phyloP scores from a whole-genome alignment of 371 early-diverging fungal genomes.

The Haplosporangium sp. region DNA sequence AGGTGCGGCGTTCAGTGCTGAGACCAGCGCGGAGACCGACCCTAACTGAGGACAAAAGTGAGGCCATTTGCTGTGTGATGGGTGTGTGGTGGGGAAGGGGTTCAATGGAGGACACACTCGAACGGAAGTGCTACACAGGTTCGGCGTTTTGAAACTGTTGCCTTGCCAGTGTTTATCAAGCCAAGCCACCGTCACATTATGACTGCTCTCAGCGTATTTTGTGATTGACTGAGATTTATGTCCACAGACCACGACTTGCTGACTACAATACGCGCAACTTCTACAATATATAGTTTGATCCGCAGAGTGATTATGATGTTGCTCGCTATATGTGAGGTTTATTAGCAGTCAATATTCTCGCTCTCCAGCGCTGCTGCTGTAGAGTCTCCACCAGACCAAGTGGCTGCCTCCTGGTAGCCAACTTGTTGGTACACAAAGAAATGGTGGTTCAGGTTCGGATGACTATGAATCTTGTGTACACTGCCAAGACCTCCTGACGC shows the following conservation, averaged over 20 bases:
- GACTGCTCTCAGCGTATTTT: not conserved
- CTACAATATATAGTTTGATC: too few species aligned
- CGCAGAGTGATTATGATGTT: not conserved
- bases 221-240: too few species aligned
- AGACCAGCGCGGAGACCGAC: constrained; percentile 38
- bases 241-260: not conserved
- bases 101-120: too few species aligned
- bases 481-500: constrained; percentile 76
- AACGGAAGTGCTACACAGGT: too few species aligned
- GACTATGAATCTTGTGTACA: constrained; percentile 75
- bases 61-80: constrained; percentile 29
- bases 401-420: constrained; percentile 12
- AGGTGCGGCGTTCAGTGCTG: constrained; percentile 36
- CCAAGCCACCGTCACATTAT: too few species aligned
- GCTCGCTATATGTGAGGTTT: not conserved
- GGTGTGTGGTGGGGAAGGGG: not conserved
- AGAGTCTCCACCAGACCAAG: not conserved
- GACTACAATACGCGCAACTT: too few species aligned
- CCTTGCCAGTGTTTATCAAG: too few species aligned
- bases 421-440: constrained; percentile 56
- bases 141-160: too few species aligned
- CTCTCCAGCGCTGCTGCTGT: constrained; percentile 8
- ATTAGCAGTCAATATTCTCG: constrained; percentile 26
- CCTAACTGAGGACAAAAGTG: constrained; percentile 43
- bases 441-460: constrained; percentile 79